Conservation (phyloP, 2,329 filamentous ascomycete genomes). For the Colletotrichum phormii region DNA sequence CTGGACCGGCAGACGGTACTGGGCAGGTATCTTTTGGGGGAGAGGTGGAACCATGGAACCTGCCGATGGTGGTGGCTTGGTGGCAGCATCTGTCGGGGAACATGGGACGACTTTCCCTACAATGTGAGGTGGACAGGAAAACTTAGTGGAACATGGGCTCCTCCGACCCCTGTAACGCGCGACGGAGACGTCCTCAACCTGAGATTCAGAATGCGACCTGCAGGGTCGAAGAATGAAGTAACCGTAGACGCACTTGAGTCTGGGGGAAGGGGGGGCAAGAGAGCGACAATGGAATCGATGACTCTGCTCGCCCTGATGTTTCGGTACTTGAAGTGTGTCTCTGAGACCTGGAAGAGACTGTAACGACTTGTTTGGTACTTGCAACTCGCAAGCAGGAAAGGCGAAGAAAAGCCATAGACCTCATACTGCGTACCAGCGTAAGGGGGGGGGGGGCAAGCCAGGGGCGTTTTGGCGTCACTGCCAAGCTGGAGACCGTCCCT, state of each 20-base stretch:
- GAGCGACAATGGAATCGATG: neutral
- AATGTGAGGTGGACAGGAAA: neutral
- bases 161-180: neutral
- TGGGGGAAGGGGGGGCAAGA: neutral
- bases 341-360: neutral
- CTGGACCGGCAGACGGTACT: neutral
- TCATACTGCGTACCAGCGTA: no score
- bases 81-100: slow-evolving; percentile 16
- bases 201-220: neutral
- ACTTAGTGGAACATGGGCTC: neutral
- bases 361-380: neutral
- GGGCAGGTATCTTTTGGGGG: neutral
- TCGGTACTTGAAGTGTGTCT: neutral
- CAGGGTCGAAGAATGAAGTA: neutral
- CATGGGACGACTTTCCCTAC: slow-evolving; percentile 33
- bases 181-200: neutral
- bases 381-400: neutral
- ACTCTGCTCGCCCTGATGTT: neutral
- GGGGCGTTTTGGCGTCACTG: slow-evolving; percentile 24
- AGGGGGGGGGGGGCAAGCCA: slow-evolving; percentile 17
- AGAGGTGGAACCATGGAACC: slow-evolving; percentile 1
- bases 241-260: neutral
- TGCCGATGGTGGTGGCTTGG: slow-evolving; percentile 25
- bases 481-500: slow-evolving; percentile 32
- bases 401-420: neutral